A percentile compares a stretch with the other conserved stretches of the same genome.
These are phyloP conservation scores for Cantharellus cinnabarinus DNA, from an alignment of 768 basidiomycete species.

Conservation along the genomic window DNA sequence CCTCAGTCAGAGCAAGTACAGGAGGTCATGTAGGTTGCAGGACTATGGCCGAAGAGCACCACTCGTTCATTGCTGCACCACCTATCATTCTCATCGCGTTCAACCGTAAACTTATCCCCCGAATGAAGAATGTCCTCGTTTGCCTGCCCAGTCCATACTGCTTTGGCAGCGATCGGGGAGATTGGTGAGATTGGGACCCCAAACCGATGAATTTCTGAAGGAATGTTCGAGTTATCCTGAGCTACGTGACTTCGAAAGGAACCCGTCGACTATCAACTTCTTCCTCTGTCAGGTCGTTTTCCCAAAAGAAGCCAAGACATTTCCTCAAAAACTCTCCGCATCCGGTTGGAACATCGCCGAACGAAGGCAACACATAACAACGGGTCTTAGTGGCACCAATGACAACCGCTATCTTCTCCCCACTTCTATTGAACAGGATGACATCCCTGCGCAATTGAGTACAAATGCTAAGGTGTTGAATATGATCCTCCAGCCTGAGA, in stretches of 20 bases:
- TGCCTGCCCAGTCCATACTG: too few relatives aligned
- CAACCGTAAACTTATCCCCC: too few relatives aligned
- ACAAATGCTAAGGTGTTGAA: slow-evolving; percentile 26
- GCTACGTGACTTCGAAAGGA: slow-evolving; percentile 15
- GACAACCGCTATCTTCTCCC: slow-evolving; percentile 16
- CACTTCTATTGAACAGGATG: slow-evolving; percentile 18
- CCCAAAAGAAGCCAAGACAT: slow-evolving; percentile 30
- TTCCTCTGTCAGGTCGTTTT: slow-evolving; percentile 28
- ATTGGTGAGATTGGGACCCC: too few relatives aligned
- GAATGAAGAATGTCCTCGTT: too few relatives aligned
- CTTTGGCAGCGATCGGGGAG: too few relatives aligned
- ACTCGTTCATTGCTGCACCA: too few relatives aligned
- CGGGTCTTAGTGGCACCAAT: slow-evolving; percentile 29
- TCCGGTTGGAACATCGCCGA: slow-evolving; percentile 35
- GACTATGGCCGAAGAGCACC: too few relatives aligned
- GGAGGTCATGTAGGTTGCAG: too few relatives aligned
- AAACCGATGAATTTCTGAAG: too few relatives aligned
- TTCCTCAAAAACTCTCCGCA: slow-evolving; percentile 26
- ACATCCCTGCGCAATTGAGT: slow-evolving; percentile 20
- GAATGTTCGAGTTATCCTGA: too few relatives aligned
- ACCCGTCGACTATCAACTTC: slow-evolving; percentile 25
- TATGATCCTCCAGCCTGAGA: slow-evolving; percentile 13
- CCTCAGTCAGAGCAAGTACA: too few relatives aligned
- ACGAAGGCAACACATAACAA: slow-evolving; percentile 18
- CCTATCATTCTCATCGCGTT: too few relatives aligned